Evolutionary conservation across 2,329 filamentous ascomycete species (phyloP).

Genomic region (Aspergillus unguis): DNA sequence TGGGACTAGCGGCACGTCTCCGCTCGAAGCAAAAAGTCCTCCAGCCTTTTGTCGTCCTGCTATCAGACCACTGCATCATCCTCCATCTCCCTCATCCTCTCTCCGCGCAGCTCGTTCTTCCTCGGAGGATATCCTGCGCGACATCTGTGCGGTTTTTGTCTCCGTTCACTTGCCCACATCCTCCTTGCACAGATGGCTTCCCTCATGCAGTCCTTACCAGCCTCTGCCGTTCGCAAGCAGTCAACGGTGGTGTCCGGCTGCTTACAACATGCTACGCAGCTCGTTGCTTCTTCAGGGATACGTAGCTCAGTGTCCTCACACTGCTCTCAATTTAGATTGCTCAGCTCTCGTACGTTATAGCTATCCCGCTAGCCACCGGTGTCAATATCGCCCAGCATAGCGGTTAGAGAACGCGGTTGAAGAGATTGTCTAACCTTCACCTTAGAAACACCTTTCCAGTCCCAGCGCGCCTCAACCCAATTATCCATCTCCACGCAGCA

Average conservation of each 20-base stretch:
- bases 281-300: constrained; percentile 29
- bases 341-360: constrained; percentile 30
- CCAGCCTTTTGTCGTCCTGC: constrained; percentile 16
- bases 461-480: constrained; percentile 17
- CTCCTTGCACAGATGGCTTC: constrained; percentile 29
- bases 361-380: constrained; percentile 9
- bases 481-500: constrained; percentile 25
- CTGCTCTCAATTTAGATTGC: constrained; percentile 26
- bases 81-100: constrained; percentile 3
- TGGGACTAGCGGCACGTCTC: constrained; percentile 24
- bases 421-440: constrained; percentile 9
- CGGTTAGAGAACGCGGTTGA: neutral
- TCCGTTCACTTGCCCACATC: constrained; percentile 1
- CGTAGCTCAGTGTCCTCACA: constrained; percentile 30
- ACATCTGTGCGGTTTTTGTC: neutral
- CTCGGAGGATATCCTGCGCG: neutral
- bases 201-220: constrained; percentile 29
- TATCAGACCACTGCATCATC: constrained; percentile 2
- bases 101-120: constrained; percentile 1
- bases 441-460: constrained; percentile 23
- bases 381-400: neutral
- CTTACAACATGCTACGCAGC: constrained; percentile 24
- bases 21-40: constrained; percentile 24
- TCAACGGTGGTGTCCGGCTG: constrained; percentile 28
- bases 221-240: constrained; percentile 37